A percentile compares a stretch with the other conserved stretches of the same genome.
phyloP scores from a whole-genome alignment of 257 asterid genomes.

The Striga asiatica region DNA sequence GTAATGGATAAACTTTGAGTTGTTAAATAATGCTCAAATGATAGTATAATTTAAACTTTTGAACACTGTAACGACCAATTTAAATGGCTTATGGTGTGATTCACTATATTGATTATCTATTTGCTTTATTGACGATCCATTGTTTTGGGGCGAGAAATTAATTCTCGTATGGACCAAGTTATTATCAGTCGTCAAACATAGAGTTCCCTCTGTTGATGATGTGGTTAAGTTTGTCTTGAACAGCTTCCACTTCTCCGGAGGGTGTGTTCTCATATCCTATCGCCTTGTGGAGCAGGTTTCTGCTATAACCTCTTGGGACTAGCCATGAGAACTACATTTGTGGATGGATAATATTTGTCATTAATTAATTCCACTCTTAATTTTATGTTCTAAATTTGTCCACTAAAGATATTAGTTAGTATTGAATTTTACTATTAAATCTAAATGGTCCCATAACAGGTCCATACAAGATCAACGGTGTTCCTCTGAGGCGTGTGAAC shows the following conservation, averaged over 20 bases:
- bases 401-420: too few relatives aligned
- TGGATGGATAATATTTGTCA: too few relatives aligned
- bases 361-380: not conserved
- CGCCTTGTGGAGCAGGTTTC: constrained; percentile 13
- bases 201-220: constrained; percentile 12
- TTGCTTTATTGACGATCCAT: not conserved
- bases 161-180: constrained; percentile 8
- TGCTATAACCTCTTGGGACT: constrained; percentile 19
- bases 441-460: constrained; percentile 17
- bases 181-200: constrained; percentile 1
- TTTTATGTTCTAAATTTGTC: not conserved
- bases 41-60: not conserved
- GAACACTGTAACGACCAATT: too few relatives aligned
- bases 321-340: constrained; percentile 23
- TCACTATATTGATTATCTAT: not conserved
- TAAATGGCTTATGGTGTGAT: too few relatives aligned
- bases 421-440: too few relatives aligned
- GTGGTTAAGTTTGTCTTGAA: constrained; percentile 1
- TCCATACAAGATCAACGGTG: constrained; percentile 45
- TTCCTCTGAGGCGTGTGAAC: constrained; percentile 38
- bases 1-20: not conserved
- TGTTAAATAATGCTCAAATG: too few relatives aligned
- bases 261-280: not conserved
- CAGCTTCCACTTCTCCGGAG: not conserved
- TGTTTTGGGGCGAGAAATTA: constrained; percentile 12